Base-by-base conservation (phyloP, 371 early-diverging fungal genomes). In the Mucor racemosus region DNA sequence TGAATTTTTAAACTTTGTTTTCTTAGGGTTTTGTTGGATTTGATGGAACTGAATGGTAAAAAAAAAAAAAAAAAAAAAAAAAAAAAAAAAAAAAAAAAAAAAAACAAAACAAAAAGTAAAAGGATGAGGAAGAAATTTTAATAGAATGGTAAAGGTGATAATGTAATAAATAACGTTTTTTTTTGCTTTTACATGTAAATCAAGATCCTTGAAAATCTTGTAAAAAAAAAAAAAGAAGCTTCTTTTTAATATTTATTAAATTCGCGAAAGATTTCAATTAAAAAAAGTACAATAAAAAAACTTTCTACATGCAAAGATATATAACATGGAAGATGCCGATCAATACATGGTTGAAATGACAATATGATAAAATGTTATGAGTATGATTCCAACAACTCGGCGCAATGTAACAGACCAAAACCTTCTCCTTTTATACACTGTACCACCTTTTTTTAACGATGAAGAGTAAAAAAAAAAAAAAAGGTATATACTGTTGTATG, bases 11-110 rank as follows among this genome's bases (percentile, higher is more conserved):
- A 54, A 58, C 34, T 39, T 70, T 15, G 21, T 21, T 13, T 50
- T 56, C 39, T 4, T 68, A 81, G 82, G 92, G 94, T 8, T 94
- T 93, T 72, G 82, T 90, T 67, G 94, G 94, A 41, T 94, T 92
- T 68, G 93, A 94, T 79, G 94, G 94, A 59, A 88, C 75, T 55
- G 80, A 77, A 44, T 86, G 79, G 79, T 73, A 76, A 17, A 67
- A 8, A 15, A 31, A 14, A 35, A 9, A 38, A 9, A 38, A 38
- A 4, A 2, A 11, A 11, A 38, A 38, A 9, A 4, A 2, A 11
- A 11, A 38, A 38, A 9, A 76, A 17, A 67, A 8, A 15, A 31
- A 14, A 35, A 9, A 38, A 9, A 38, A 38, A 4, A 2, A 11
- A 11, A 38, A 38, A 9, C n/a, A n/a, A n/a, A n/a, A n/a, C n/a